Evolutionary conservation across 2,329 filamentous ascomycete species (phyloP).

Genomic region (Periglandula ipomoeae): DNA sequence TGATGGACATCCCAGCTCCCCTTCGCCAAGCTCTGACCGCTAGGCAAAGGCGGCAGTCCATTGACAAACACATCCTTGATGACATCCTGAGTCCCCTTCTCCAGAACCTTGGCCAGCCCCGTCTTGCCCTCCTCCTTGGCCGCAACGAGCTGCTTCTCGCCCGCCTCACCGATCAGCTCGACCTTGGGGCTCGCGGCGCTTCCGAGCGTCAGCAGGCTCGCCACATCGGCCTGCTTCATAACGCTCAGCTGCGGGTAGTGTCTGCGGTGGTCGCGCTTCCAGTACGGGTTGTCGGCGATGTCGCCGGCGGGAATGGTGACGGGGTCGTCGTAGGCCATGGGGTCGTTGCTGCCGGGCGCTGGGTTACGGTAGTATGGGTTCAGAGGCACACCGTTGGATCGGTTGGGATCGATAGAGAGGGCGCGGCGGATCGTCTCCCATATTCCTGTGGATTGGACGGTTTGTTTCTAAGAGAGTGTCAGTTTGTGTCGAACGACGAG

Average conservation of each 20-base stretch:
- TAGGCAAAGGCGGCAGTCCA: slow-evolving; percentile 80
- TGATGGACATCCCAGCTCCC: slow-evolving; percentile 58
- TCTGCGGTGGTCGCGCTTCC: slow-evolving; percentile 84
- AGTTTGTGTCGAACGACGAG: not conserved
- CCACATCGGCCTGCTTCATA: slow-evolving; percentile 75
- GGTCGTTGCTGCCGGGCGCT: slow-evolving; percentile 37
- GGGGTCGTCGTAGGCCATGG: slow-evolving; percentile 29
- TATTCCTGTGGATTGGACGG: slow-evolving; percentile 77
- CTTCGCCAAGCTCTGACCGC: slow-evolving; percentile 49
- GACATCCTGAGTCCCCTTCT: slow-evolving; percentile 42
- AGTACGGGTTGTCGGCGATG: slow-evolving; percentile 43
- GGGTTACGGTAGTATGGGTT: slow-evolving; percentile 91
- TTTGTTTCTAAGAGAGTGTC: slow-evolving; percentile 69
- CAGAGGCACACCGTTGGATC: slow-evolving; percentile 84
- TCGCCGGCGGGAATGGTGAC: slow-evolving; percentile 49
- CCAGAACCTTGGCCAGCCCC: slow-evolving; percentile 65
- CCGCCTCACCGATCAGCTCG: slow-evolving; percentile 60
- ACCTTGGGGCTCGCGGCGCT: slow-evolving; percentile 73
- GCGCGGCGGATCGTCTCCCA: slow-evolving; percentile 76
- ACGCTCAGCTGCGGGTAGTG: slow-evolving; percentile 73
- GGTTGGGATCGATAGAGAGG: slow-evolving; percentile 74
- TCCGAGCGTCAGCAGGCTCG: slow-evolving; percentile 75
- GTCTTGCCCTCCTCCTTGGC: slow-evolving; percentile 67
- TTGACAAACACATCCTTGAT: slow-evolving; percentile 57
- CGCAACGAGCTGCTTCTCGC: slow-evolving; percentile 58